phyloP scores from a whole-genome alignment of 805 yeast genomes.

The Dipodascus albidus region DNA sequence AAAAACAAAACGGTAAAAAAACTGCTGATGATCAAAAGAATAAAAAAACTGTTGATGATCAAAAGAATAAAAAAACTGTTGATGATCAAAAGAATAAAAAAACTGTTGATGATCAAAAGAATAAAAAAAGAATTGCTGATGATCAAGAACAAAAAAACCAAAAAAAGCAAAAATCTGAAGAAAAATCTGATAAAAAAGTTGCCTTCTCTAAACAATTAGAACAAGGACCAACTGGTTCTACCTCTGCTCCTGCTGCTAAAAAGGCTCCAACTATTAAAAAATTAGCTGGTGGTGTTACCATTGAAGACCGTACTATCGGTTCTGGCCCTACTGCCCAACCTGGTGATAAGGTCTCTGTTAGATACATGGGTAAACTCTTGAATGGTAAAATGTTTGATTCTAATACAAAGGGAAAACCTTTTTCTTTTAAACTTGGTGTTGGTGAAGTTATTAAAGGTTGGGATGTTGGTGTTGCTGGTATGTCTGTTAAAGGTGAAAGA shows the following conservation, averaged over 20 bases:
- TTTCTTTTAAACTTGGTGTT: constrained; percentile 78
- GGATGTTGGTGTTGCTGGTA: constrained; percentile 97
- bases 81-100: constrained; percentile 23
- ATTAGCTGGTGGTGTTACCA: constrained; percentile 82
- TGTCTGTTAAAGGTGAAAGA: constrained; percentile 99
- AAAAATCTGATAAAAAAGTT: constrained; percentile 57
- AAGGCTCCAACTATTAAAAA: constrained; percentile 45
- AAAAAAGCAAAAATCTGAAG: constrained; percentile 20
- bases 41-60: constrained; percentile 16
- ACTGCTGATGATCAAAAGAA: constrained; percentile 23
- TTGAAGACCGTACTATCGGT: constrained; percentile 89
- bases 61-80: constrained; percentile 23
- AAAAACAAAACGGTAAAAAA: constrained; percentile 20
- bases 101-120: constrained; percentile 14
- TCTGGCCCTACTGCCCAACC: constrained; percentile 79
- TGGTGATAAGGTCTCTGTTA: constrained; percentile 86
- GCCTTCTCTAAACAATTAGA: constrained; percentile 85
- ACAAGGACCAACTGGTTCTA: constrained; percentile 72
- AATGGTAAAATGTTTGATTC: constrained; percentile 96
- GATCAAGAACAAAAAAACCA: constrained; percentile 29
- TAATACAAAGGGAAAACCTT: constrained; percentile 96
- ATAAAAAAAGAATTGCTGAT: constrained; percentile 25
- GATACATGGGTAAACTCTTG: constrained; percentile 95
- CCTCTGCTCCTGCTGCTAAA: constrained; percentile 19
- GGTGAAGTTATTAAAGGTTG: constrained; percentile 99